These are phyloP conservation scores for Bombardia bombarda DNA, from an alignment of 495 filamentous ascomycete species.

Conservation along the genomic window DNA sequence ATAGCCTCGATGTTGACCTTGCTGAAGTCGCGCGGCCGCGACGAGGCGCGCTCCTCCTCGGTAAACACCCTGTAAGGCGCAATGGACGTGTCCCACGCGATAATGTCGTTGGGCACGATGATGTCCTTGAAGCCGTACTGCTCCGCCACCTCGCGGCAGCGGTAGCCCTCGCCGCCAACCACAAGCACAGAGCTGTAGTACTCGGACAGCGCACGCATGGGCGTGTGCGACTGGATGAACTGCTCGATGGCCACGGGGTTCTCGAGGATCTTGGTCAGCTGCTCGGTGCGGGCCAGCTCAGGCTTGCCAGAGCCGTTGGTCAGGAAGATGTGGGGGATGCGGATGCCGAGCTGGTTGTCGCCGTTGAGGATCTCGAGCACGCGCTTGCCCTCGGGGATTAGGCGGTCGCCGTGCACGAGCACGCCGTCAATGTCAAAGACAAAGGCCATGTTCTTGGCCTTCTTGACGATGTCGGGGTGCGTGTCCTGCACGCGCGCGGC, in stretches of 20 bases:
- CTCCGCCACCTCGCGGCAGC: slow-evolving; percentile 59
- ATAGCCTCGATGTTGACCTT: slow-evolving; percentile 73
- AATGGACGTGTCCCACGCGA: slow-evolving; percentile 52
- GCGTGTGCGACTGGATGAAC: slow-evolving; percentile 62
- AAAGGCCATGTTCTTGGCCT: slow-evolving; percentile 60
- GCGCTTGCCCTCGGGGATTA: slow-evolving; percentile 52
- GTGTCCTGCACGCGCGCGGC: slow-evolving; percentile 68
- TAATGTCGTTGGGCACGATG: slow-evolving; percentile 58
- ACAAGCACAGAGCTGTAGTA: slow-evolving; percentile 60
- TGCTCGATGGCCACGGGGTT: slow-evolving; percentile 53
- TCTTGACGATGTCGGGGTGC: slow-evolving; percentile 55
- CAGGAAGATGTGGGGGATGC: slow-evolving; percentile 64
- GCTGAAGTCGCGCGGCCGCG: slow-evolving; percentile 54
- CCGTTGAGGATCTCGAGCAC: slow-evolving; percentile 59
- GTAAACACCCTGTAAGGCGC: slow-evolving; percentile 58
- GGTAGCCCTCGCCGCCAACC: slow-evolving; percentile 58
- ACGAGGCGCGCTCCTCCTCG: slow-evolving; percentile 48
- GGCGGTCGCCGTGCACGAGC: slow-evolving; percentile 54
- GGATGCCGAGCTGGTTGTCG: slow-evolving; percentile 60
- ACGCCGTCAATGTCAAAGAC: slow-evolving; percentile 63
- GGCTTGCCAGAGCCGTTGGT: slow-evolving; percentile 61
- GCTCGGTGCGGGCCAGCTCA: slow-evolving; percentile 47
- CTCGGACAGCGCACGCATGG: slow-evolving; percentile 57
- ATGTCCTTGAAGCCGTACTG: slow-evolving; percentile 59
- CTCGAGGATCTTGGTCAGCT: slow-evolving; percentile 50